A percentile compares a stretch with the other conserved stretches of the same genome.
phyloP scores from a whole-genome alignment of 768 basidiomycete genomes.

The Candolleomyces eurysporus region DNA sequence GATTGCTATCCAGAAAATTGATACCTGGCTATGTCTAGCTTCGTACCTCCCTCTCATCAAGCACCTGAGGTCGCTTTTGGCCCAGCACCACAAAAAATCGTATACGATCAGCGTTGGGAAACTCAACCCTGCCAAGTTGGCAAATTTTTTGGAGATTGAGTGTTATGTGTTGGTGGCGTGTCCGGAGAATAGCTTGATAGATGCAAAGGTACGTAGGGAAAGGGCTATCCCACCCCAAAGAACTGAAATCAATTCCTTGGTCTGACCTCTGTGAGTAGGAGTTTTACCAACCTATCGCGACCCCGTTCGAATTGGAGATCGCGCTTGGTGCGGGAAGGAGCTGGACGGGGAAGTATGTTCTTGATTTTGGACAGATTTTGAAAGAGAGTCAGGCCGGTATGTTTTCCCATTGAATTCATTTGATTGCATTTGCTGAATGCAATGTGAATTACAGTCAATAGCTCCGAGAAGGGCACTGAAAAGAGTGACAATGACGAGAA shows the following conservation, averaged over 20 bases:
- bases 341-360: conserved; percentile 77
- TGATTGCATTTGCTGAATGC: neutral
- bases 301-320: conserved; percentile 86
- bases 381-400: conserved; percentile 9
- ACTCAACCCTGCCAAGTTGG: conserved; percentile 91
- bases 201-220: conserved; percentile 48
- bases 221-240: too few relatives aligned
- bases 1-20: too few relatives aligned
- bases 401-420: neutral
- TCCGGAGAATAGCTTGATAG: conserved; percentile 84
- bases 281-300: conserved; percentile 87
- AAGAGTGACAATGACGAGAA: conserved; percentile 24
- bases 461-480: neutral
- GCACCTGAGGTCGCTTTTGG: conserved; percentile 71
- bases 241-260: too few relatives aligned
- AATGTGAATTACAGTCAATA: neutral
- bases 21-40: conserved; percentile 36
- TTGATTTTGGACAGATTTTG: conserved; percentile 71
- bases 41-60: conserved; percentile 85
- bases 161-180: conserved; percentile 96
- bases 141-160: conserved; percentile 94
- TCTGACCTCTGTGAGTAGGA: conserved; percentile 64
- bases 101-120: conserved; percentile 97
- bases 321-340: conserved; percentile 68
- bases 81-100: conserved; percentile 74